Percentiles rank a stretch among this genome's conserved stretches.
phyloP scores from a whole-genome alignment of 148 eudicot genomes.

The Rhododendron williamsianum region DNA sequence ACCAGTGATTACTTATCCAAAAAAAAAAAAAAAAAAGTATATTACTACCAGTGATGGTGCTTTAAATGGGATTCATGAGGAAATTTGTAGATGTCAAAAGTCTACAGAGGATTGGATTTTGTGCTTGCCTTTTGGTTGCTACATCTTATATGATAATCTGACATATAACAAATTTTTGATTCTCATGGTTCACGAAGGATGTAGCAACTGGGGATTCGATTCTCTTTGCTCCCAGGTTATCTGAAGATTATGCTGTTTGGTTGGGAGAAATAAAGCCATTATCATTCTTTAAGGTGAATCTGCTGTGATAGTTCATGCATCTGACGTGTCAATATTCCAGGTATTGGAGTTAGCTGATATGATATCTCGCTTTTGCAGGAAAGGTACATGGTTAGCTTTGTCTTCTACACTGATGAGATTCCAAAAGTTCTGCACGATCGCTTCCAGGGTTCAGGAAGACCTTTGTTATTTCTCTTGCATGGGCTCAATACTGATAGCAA shows the following conservation, averaged over 20 bases:
- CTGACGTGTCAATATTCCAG: background rate
- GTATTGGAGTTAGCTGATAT: constrained; percentile 18
- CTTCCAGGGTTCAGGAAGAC: constrained; percentile 49
- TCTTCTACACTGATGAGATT: constrained; percentile 69
- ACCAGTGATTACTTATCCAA: background rate
- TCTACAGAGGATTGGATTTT: background rate
- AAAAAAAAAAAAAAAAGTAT: too few relatives aligned
- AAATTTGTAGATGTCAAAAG: background rate
- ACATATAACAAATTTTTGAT: background rate
- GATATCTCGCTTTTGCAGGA: constrained; percentile 46
- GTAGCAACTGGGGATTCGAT: constrained; percentile 68
- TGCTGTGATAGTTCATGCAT: background rate
- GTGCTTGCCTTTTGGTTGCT: background rate
- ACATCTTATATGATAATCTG: background rate
- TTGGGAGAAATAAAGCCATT: constrained; percentile 73
- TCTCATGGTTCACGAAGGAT: constrained; percentile 46
- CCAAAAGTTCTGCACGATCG: constrained; percentile 41
- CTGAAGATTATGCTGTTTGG: constrained; percentile 95
- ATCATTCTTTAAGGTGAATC: constrained; percentile 58
- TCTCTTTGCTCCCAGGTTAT: constrained; percentile 77
- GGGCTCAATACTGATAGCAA: constrained; percentile 93
- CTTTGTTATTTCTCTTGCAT: constrained; percentile 73
- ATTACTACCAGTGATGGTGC: background rate
- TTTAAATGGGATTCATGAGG: background rate
- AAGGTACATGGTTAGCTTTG: constrained; percentile 61